Conservation (phyloP, 306 rosid genomes). For the Lupinus albus region DNA sequence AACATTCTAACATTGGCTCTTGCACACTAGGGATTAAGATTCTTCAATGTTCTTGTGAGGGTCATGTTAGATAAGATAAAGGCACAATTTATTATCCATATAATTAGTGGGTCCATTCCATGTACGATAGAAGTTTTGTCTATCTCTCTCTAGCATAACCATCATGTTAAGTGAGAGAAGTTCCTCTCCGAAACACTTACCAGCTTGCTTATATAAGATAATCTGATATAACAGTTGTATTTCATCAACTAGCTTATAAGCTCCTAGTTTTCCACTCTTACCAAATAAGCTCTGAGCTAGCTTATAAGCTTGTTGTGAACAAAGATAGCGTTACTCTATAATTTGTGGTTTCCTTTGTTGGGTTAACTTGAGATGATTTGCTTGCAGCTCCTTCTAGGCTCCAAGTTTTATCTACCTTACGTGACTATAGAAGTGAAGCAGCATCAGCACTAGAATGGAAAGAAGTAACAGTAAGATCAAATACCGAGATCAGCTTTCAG, state of each 20-base stretch:
- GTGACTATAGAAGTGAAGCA: constrained; percentile 79
- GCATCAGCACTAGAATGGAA: constrained; percentile 66
- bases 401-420: constrained; percentile 68
- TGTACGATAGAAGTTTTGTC: background rate
- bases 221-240: too few species aligned
- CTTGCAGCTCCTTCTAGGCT: constrained; percentile 84
- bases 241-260: too few species aligned
- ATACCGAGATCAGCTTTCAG: constrained; percentile 78
- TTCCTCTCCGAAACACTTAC: background rate
- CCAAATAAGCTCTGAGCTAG: too few species aligned
- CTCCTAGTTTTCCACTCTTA: too few species aligned
- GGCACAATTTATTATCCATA: background rate
- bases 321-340: background rate
- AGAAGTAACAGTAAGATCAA: constrained; percentile 75
- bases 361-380: constrained; percentile 39
- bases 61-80: background rate
- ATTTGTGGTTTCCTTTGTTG: constrained; percentile 23
- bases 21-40: background rate
- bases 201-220: too few species aligned
- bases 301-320: too few species aligned
- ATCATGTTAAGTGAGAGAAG: too few species aligned
- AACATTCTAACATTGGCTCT: constrained; percentile 7
- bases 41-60: background rate
- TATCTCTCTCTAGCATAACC: background rate
- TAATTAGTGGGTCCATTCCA: background rate